Base-by-base conservation (phyloP, 345 rosid genomes). In the Nephelium lappaceum region DNA sequence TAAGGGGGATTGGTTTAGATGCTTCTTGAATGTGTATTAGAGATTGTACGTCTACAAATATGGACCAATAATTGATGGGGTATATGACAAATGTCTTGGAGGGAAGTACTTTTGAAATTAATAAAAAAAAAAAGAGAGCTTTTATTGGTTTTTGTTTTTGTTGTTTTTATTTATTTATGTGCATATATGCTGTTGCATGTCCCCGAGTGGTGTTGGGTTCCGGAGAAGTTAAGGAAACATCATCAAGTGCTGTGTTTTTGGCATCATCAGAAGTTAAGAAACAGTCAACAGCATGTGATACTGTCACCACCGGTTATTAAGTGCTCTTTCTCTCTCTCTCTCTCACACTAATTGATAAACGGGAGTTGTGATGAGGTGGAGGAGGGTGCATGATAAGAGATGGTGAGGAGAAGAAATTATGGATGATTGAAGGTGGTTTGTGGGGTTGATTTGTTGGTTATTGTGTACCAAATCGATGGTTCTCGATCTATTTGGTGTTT, bases 151-250 rank as follows among this genome's bases (percentile, higher is more conserved):
- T 65, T 15, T 36, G 25, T 61, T 2, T 18, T 18, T 60, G 23
- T n/a, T n/a, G 3, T 21, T n/a, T 61, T 55, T 15, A n/a, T 15
- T 21, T 19, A 0, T 11, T 6, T 58, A 8, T 23, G 0, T 7
- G 21, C 24, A 51, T 58, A n/a, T 0, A 2, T 60, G 27, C n/a
- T 45, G 31, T 41, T 73, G 42, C 43, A 42, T 72, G 51, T 57
- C 49, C 51, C 41, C 24, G 39, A 60, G 55, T 73, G 77, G 5
- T 9, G 58, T 75, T 19, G 78, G n/a, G 49, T 75, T 45, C 68
- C 84, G 83, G 80, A 67, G 80, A 83, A 79, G 85, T 49, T 76
- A 72, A 83, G 83, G 82, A 36, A 79, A 58, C 82, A 76, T 79
- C 14, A 75, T 31, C 36, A 45, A 23, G 9, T 3, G 11, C 4